These are phyloP conservation scores for Penicillium fimorum DNA, from an alignment of 495 filamentous ascomycete species.

Conservation along the genomic window DNA sequence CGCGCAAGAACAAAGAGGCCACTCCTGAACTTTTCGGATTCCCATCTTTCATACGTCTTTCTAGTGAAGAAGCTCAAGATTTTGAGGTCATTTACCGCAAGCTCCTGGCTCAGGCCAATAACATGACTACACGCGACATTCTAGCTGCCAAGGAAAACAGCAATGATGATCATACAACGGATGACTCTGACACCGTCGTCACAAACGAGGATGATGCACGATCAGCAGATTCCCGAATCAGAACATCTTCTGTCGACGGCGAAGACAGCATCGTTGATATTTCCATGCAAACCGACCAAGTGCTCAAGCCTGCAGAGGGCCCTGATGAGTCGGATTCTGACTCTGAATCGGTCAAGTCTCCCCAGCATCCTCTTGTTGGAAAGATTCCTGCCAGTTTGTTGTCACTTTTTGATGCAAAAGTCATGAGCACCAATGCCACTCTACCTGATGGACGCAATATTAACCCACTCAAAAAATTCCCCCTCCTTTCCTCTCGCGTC, in stretches of 20 bases:
- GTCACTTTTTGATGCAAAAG: slow-evolving; percentile 67
- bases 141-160: slow-evolving; percentile 49
- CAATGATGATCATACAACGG: slow-evolving; percentile 36
- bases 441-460: slow-evolving; percentile 65
- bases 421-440: slow-evolving; percentile 51
- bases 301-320: slow-evolving; percentile 27
- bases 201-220: slow-evolving; percentile 72
- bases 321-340: slow-evolving; percentile 11
- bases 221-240: slow-evolving; percentile 66
- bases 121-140: slow-evolving; percentile 61
- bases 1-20: slow-evolving; percentile 49
- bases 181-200: slow-evolving; percentile 71
- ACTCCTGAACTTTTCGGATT: slow-evolving; percentile 48
- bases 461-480: slow-evolving; percentile 54
- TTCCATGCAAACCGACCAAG: slow-evolving; percentile 67
- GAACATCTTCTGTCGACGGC: slow-evolving; percentile 75
- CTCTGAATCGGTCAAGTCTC: slow-evolving; percentile 2
- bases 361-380: slow-evolving; percentile 38
- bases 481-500: slow-evolving; percentile 54
- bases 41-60: slow-evolving; percentile 61
- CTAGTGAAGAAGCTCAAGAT: slow-evolving; percentile 58
- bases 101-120: slow-evolving; percentile 54
- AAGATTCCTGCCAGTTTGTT: slow-evolving; percentile 57
- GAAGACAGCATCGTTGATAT: slow-evolving; percentile 92
- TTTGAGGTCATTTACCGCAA: slow-evolving; percentile 62